These are phyloP conservation scores for Trametes sanguinea DNA, from an alignment of 768 basidiomycete genomes.

Conservation along the genomic window DNA sequence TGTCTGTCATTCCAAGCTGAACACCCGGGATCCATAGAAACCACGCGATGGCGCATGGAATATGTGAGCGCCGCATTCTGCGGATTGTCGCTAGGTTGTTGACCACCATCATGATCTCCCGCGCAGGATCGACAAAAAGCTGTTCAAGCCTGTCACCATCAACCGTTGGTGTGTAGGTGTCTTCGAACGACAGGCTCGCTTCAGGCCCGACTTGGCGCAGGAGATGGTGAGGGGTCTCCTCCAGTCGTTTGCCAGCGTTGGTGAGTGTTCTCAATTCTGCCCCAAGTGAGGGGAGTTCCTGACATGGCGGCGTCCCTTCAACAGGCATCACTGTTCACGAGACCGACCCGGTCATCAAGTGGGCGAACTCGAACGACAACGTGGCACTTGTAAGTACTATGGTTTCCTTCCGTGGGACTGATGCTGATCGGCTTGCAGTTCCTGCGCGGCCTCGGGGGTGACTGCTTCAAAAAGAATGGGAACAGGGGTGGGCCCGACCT, in stretches of 20 bases:
- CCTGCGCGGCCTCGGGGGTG: constrained; percentile 52
- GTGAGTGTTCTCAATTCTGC: constrained; percentile 41
- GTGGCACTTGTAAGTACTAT: constrained; percentile 44
- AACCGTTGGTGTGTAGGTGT: constrained; percentile 63
- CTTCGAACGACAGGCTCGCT: constrained; percentile 64
- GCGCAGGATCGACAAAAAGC: constrained; percentile 68
- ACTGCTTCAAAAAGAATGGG: constrained; percentile 43
- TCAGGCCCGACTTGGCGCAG: constrained; percentile 47
- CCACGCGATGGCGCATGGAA: constrained; percentile 79
- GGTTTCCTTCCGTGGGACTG: neutral
- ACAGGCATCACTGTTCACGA: constrained; percentile 61
- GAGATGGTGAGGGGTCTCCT: constrained; percentile 60
- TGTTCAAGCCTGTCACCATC: constrained; percentile 58
- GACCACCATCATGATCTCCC: neutral
- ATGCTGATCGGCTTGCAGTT: constrained; percentile 34
- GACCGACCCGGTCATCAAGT: constrained; percentile 46
- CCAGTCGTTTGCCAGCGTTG: constrained; percentile 53
- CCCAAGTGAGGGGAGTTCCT: too few relatives aligned
- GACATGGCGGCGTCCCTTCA: neutral
- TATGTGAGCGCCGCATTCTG: constrained; percentile 46
- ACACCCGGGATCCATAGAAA: constrained; percentile 36
- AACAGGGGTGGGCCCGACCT: constrained; percentile 46
- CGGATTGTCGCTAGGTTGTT: too few relatives aligned
- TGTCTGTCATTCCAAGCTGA: too few relatives aligned
- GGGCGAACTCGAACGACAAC: constrained; percentile 59